phyloP scores from a whole-genome alignment of 345 rosid genomes.

The Citrus reticulata region DNA sequence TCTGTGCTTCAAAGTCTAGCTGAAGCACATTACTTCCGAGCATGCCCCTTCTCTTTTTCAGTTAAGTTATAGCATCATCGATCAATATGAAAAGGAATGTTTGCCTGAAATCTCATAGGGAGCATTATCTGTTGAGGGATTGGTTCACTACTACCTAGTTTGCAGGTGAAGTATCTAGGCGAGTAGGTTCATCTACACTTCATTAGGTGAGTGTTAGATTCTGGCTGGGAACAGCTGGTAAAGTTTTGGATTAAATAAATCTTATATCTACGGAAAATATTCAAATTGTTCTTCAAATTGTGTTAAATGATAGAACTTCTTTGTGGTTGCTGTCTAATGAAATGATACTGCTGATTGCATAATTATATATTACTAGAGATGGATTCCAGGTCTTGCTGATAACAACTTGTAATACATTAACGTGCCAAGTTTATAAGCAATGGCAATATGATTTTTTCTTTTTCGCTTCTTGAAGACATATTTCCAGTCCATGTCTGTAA shows the following conservation, averaged over 20 bases:
- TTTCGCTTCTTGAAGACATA: conserved; percentile 52
- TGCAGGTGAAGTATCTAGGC: not conserved
- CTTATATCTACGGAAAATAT: not conserved
- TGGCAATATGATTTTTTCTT: not conserved
- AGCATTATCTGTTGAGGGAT: not conserved
- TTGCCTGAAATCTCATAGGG: not conserved
- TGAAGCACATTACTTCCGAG: not conserved
- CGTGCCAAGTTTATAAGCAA: not conserved
- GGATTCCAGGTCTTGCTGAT: not conserved
- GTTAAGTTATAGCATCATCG: not conserved
- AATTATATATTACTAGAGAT: not conserved
- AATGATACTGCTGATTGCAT: not conserved
- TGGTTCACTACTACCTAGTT: not conserved
- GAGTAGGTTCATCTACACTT: not conserved
- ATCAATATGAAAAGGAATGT: not conserved
- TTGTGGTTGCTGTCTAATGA: not conserved
- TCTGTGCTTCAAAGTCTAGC: not conserved
- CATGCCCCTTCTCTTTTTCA: not conserved
- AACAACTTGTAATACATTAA: not conserved
- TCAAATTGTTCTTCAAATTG: not conserved
- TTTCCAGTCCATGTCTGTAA: conserved; percentile 76
- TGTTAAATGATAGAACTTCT: not conserved
- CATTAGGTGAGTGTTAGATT: not conserved
- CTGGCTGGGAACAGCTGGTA: not conserved
- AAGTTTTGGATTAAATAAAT: not conserved